Conservation (phyloP, 352 stramenopile species). For the Phytophthora melonis region DNA sequence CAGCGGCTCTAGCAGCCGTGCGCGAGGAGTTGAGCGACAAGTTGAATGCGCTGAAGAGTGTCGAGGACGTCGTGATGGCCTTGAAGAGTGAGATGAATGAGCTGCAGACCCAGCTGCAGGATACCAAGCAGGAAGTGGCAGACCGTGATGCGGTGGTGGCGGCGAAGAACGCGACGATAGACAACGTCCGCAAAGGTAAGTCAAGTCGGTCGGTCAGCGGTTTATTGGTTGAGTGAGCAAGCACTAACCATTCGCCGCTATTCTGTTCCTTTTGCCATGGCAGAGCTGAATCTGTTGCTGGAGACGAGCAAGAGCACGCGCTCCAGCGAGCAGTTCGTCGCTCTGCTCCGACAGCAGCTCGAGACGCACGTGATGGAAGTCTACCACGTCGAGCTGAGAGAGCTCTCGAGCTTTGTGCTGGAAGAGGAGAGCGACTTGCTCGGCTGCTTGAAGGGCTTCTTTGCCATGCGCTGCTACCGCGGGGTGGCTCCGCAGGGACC, state of each 20-base stretch:
- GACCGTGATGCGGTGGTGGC: constrained; percentile 47
- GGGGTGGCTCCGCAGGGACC: constrained; percentile 10
- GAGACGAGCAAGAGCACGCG: constrained; percentile 30
- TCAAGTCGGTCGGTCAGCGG: neutral
- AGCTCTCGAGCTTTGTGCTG: constrained; percentile 35
- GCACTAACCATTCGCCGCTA: neutral
- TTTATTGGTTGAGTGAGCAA: no score
- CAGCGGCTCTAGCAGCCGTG: constrained; percentile 2
- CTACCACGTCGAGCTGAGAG: constrained; percentile 42
- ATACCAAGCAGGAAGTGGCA: constrained; percentile 11
- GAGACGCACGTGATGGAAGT: constrained; percentile 57
- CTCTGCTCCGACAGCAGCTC: constrained; percentile 56
- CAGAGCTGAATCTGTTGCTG: constrained; percentile 46
- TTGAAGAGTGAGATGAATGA: constrained; percentile 20
- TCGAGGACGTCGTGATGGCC: neutral
- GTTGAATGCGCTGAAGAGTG: constrained; percentile 7
- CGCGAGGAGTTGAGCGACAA: constrained; percentile 23
- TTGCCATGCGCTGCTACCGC: constrained; percentile 45
- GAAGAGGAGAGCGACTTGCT: constrained; percentile 49
- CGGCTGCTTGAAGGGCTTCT: constrained; percentile 43
- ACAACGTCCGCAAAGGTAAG: constrained; percentile 63
- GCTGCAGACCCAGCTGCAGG: constrained; percentile 27
- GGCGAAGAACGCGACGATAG: constrained; percentile 54
- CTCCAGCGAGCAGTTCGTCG: constrained; percentile 44
- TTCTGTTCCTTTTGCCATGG: neutral